Conservation (phyloP, 352 stramenopile genomes). For the Phytophthora hibernalis region DNA sequence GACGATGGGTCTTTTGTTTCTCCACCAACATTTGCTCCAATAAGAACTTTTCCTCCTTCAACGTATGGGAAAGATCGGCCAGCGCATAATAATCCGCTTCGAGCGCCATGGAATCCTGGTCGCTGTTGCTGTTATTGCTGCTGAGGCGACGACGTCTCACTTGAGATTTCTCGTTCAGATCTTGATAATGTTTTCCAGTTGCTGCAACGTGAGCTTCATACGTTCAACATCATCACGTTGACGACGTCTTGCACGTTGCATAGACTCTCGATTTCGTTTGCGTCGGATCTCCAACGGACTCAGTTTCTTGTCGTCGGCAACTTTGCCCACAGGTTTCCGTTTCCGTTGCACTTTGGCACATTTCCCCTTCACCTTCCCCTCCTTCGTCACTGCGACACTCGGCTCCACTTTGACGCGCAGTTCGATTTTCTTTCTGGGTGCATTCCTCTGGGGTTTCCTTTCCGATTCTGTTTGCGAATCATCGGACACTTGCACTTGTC, state of each 20-base stretch:
- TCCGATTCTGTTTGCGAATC: slow-evolving; percentile 44
- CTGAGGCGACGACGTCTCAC: slow-evolving; percentile 28
- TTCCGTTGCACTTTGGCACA: slow-evolving; percentile 18
- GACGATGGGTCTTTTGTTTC: slow-evolving; percentile 51
- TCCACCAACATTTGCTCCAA: slow-evolving; percentile 60
- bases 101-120: slow-evolving; percentile 19
- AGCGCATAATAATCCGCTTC: slow-evolving; percentile 62
- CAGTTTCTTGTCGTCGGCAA: slow-evolving; percentile 41
- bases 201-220: slow-evolving; percentile 55
- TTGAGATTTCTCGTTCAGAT: slow-evolving; percentile 46
- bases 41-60: slow-evolving; percentile 71
- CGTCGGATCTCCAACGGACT: slow-evolving; percentile 57
- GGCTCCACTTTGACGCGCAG: slow-evolving; percentile 14
- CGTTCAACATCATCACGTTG: slow-evolving; percentile 59
- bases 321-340: slow-evolving; percentile 15
- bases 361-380: slow-evolving; percentile 12
- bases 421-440: slow-evolving; percentile 8
- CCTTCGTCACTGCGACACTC: background rate
- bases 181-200: slow-evolving; percentile 56
- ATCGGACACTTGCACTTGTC: slow-evolving; percentile 34
- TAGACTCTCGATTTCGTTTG: slow-evolving; percentile 66
- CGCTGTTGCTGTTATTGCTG: slow-evolving; percentile 19
- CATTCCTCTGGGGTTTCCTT: background rate
- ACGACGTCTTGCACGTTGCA: slow-evolving; percentile 52
- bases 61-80: slow-evolving; percentile 57